These are phyloP conservation scores for Podila horticola DNA, from an alignment of 192 early-diverging fungal species.

Conservation along the genomic window DNA sequence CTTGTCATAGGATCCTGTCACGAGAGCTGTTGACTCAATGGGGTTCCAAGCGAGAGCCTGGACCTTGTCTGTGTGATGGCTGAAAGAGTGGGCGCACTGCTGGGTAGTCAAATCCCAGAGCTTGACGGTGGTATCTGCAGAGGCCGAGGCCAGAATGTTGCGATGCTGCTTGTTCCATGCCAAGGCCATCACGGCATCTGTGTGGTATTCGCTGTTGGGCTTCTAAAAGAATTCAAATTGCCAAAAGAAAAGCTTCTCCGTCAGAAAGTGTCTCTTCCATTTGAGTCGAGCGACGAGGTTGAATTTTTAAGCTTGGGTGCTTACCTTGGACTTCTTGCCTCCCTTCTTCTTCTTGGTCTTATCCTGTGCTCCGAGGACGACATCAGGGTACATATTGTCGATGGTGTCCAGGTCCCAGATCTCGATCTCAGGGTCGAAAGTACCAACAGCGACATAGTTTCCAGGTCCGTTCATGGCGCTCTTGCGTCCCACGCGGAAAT, in stretches of 20 bases:
- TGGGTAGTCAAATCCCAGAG: conserved; percentile 92
- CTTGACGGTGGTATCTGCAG: conserved; percentile 97
- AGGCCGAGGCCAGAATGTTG: conserved; percentile 86
- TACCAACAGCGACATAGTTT: conserved; percentile 96
- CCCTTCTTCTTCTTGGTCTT: conserved; percentile 62
- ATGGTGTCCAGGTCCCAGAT: conserved; percentile 97
- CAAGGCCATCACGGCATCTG: conserved; percentile 94
- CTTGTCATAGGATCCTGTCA: conserved; percentile 94
- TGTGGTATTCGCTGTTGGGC: conserved; percentile 84
- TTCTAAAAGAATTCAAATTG: conserved; percentile 23
- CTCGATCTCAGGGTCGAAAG: conserved; percentile 98
- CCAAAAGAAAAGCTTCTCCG: background rate
- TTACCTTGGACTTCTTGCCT: conserved; percentile 62
- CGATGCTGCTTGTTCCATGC: conserved; percentile 90
- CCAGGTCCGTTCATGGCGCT: conserved; percentile 63
- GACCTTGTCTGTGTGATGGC: conserved; percentile 90
- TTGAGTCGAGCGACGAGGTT: no score
- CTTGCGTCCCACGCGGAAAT: conserved; percentile 83
- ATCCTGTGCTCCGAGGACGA: conserved; percentile 81
- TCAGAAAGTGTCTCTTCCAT: no score
- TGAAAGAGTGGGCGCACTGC: conserved; percentile 80
- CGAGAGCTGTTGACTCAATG: conserved; percentile 84
- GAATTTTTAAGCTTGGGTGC: no score
- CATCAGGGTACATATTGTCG: conserved; percentile 91
- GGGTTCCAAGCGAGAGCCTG: conserved; percentile 94